These are phyloP conservation scores for Dioscorea dumetorum DNA, from an alignment of 106 monocot species.

Conservation along the genomic window DNA sequence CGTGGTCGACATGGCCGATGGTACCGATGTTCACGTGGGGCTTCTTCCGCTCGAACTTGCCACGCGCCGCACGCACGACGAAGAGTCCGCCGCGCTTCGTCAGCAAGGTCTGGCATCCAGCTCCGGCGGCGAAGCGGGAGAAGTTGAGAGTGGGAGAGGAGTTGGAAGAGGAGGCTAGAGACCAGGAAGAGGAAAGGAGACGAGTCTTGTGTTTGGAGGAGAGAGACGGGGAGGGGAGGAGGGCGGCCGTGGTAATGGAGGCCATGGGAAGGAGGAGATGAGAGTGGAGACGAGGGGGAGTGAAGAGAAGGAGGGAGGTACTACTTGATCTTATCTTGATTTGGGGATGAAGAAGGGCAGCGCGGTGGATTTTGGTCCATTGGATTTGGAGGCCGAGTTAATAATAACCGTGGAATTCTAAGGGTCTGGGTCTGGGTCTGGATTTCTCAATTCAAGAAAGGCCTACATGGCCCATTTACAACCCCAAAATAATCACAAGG, in stretches of 20 bases:
- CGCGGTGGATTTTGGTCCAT: not conserved
- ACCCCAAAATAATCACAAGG: too few species aligned
- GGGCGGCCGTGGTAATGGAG: conserved; percentile 2
- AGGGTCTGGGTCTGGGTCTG: too few species aligned
- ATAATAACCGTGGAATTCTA: too few species aligned
- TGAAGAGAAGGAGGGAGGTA: not conserved
- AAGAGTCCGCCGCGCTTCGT: conserved; percentile 1
- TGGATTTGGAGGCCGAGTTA: too few species aligned
- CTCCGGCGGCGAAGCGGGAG: not conserved
- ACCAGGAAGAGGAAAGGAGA: conserved; percentile 12
- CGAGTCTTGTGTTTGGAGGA: not conserved
- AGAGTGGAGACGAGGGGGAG: not conserved
- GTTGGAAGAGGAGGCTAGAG: not conserved
- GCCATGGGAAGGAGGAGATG: not conserved
- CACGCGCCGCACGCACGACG: conserved; percentile 49
- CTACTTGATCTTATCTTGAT: not conserved
- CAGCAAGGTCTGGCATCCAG: not conserved
- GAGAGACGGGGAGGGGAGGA: conserved; percentile 7
- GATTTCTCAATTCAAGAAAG: too few species aligned
- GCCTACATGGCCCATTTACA: too few species aligned
- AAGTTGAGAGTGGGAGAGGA: not conserved
- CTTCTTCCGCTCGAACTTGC: conserved; percentile 63
- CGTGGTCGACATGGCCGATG: conserved; percentile 75
- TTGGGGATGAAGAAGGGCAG: not conserved
- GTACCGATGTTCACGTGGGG: conserved; percentile 71